Conservation (phyloP, 2,329 filamentous ascomycete species). For the Fusarium sp. region DNA sequence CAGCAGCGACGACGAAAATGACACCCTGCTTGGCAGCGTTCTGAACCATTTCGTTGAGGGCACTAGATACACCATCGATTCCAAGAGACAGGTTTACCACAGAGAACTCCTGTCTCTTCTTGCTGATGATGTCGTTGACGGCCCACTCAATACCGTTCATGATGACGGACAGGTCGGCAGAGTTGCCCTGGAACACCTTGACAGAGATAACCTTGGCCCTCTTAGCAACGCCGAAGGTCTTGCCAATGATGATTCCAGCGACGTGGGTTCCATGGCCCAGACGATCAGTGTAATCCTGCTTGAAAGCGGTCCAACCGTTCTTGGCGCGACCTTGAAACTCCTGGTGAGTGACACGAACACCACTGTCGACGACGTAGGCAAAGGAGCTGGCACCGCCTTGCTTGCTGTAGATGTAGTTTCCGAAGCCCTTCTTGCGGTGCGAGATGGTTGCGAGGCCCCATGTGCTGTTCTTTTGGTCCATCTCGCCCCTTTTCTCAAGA, state of each 20-base stretch:
- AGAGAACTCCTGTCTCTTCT: conserved; percentile 56
- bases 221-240: conserved; percentile 59
- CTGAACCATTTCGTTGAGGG: conserved; percentile 65
- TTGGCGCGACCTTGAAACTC: conserved; percentile 68
- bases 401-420: conserved; percentile 64
- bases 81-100: conserved; percentile 70
- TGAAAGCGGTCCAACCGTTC: conserved; percentile 46
- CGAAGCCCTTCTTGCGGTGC: conserved; percentile 46
- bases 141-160: conserved; percentile 58
- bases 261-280: conserved; percentile 61
- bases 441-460: conserved; percentile 54
- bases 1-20: conserved; percentile 67
- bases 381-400: conserved; percentile 62
- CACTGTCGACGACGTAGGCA: conserved; percentile 74
- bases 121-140: conserved; percentile 59
- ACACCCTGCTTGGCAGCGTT: conserved; percentile 62
- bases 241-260: conserved; percentile 54
- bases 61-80: conserved; percentile 55
- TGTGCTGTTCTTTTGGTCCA: conserved; percentile 48
- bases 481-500: conserved; percentile 46
- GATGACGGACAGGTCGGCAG: conserved; percentile 50
- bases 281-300: conserved; percentile 47
- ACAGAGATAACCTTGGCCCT: conserved; percentile 59
- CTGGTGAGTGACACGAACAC: conserved; percentile 66
- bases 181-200: conserved; percentile 58